Conservation (phyloP, 2,329 filamentous ascomycete species). For the Cladosporium halotolerans region DNA sequence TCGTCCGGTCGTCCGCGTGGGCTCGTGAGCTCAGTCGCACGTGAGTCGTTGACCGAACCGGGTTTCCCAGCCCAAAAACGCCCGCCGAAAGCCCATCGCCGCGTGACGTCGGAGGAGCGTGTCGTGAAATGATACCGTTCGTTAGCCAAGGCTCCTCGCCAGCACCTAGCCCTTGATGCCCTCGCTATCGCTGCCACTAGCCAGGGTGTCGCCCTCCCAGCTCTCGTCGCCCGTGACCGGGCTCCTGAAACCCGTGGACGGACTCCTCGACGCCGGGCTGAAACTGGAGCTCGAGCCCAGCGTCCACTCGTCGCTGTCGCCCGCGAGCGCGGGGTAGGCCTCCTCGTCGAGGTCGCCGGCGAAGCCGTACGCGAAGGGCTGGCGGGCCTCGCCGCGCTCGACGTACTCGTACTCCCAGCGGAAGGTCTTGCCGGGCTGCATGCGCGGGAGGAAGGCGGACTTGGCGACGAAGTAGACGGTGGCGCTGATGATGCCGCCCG, state of each 20-base stretch:
- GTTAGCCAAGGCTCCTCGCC: not conserved
- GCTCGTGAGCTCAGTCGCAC: not conserved
- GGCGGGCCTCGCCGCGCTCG: conserved; percentile 64
- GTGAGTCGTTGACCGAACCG: no score
- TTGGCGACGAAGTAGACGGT: conserved; percentile 77
- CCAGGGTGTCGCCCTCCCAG: conserved; percentile 54
- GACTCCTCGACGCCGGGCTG: conserved; percentile 59
- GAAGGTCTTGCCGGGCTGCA: conserved; percentile 77
- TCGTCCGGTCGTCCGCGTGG: not conserved
- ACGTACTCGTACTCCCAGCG: conserved; percentile 96
- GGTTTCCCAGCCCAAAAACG: no score
- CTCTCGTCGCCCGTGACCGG: conserved; percentile 51
- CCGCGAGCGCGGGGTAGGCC: conserved; percentile 38
- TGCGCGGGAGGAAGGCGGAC: conserved; percentile 70
- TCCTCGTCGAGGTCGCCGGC: conserved; percentile 48
- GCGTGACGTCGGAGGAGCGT: not conserved
- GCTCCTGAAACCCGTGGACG: conserved; percentile 41
- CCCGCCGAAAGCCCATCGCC: no score
- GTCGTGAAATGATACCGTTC: not conserved
- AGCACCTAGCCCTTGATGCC: conserved; percentile 14
- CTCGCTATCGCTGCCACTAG: conserved; percentile 38
- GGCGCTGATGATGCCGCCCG: conserved; percentile 58
- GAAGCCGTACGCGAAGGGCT: conserved; percentile 47
- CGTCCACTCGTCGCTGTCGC: conserved; percentile 82
- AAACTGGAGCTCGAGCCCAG: conserved; percentile 74